Base-by-base conservation (phyloP, 805 yeast genomes). In the Candida vartiovaarae region DNA sequence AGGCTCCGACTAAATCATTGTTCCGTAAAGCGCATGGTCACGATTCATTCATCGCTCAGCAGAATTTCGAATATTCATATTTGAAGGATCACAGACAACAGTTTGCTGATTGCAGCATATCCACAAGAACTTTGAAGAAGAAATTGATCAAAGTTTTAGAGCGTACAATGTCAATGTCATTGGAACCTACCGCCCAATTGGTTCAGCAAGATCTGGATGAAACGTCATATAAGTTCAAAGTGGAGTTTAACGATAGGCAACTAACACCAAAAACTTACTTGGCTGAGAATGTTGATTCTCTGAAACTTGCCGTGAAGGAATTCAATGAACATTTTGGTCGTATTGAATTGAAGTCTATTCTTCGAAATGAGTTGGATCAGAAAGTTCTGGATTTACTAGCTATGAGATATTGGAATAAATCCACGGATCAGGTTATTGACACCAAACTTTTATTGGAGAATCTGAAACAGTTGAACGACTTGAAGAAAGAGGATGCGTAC, bases 191-290 rank as follows among this genome's bases (percentile, higher is more conserved):
- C 10, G 87, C 88, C 42, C 71, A 75, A 38, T 73, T 90, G 6
- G 91, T 93, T 41, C 86, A 85, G 48, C 90, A 80, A 57, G 99
- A 93, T 62, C 73, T 90, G 36, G 99, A 95, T 61, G 99, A 95
- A 56, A 79, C 97, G 0, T 69, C 93, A 1, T 93, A 93, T 61
- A 80, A 83, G 60, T 93, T 88, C 68, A 93, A 93, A 62, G 99
- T 93, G 25, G 97, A 93, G 63, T 93, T 89, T 65, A 93, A 93
- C 60, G 99, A 93, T 63, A 77, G 97, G 42, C 86, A 84, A 32
- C 71, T 93, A 50, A 93, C 99, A 0, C 95, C 98, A 11, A 93
- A 89, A 57, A 87, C 95, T 46, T 93, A 93, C 59, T 72, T 93
- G 53, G 95, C 97, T 24, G 91, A 86, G 58, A 87, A 93, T 44